Conservation (phyloP, 129 eudicot genomes). For the Lactuca sativa region DNA sequence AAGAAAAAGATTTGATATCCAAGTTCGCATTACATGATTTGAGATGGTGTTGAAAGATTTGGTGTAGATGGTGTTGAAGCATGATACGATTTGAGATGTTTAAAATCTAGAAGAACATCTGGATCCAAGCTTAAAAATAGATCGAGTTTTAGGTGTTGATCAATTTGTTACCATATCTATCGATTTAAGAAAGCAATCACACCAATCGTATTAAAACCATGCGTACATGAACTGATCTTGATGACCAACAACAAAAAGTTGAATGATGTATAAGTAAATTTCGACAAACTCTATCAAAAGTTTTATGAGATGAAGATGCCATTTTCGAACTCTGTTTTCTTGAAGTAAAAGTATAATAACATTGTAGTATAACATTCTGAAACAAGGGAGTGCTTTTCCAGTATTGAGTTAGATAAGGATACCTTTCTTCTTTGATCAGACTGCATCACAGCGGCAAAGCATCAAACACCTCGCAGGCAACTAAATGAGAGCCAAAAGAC, state of each 20-base stretch:
- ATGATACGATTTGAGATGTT: no score
- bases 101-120: no score
- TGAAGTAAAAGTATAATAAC: background rate
- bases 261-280: background rate
- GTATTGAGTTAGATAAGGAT: conserved; percentile 13
- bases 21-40: no score
- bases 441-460: conserved; percentile 76
- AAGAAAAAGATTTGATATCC: no score
- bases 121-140: background rate
- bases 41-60: no score
- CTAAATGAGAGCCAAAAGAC: conserved; percentile 12
- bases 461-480: conserved; percentile 41
- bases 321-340: background rate
- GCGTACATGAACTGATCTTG: background rate
- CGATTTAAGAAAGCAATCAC: background rate
- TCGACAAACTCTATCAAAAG: background rate
- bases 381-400: conserved; percentile 14
- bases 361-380: background rate
- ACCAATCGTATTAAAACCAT: background rate
- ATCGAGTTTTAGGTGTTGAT: no score
- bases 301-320: background rate
- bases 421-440: conserved; percentile 91
- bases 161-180: background rate
- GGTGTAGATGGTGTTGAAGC: no score
- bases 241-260: background rate